Percentiles rank a stretch among this genome's conserved stretches.
Evolutionary conservation across 139 green algal genomes (phyloP).

Genomic region (Tetraselmis chui): DNA sequence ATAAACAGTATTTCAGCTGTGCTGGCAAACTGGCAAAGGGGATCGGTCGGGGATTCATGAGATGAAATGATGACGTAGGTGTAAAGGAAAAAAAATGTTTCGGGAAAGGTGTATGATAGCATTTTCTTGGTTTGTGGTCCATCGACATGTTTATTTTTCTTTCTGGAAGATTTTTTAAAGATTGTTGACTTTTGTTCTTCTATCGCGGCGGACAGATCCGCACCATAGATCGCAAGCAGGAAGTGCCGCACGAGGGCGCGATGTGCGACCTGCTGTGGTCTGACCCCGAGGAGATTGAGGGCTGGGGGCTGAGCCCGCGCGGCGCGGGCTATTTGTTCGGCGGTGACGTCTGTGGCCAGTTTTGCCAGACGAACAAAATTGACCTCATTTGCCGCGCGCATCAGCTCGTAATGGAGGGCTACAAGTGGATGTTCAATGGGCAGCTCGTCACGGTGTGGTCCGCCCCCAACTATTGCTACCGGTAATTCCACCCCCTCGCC

Average conservation of each 20-base stretch:
- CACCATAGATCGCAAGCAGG: slow-evolving; percentile 95
- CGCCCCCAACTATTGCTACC: slow-evolving; percentile 99
- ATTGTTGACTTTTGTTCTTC: too few relatives aligned
- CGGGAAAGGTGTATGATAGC: too few relatives aligned
- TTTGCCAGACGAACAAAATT: slow-evolving; percentile 80
- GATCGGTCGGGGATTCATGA: too few relatives aligned
- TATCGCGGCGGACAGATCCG: slow-evolving; percentile 79
- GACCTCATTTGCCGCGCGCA: slow-evolving; percentile 88
- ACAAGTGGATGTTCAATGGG: slow-evolving; percentile 98
- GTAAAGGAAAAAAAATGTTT: too few relatives aligned
- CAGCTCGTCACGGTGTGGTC: slow-evolving; percentile 96
- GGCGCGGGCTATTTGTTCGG: slow-evolving; percentile 94
- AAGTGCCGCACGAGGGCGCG: slow-evolving; percentile 93
- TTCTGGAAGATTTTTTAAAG: too few relatives aligned
- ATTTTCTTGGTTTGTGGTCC: too few relatives aligned
- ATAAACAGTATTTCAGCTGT: too few relatives aligned
- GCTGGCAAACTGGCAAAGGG: too few relatives aligned
- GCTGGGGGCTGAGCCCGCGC: slow-evolving; percentile 82
- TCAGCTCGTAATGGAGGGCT: slow-evolving; percentile 99
- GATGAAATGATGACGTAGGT: too few relatives aligned
- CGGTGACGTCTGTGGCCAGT: slow-evolving; percentile 75
- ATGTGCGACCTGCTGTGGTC: slow-evolving; percentile 99
- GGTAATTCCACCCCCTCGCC: too few relatives aligned
- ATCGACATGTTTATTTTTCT: too few relatives aligned
- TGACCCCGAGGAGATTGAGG: slow-evolving; percentile 96